phyloP scores from a whole-genome alignment of 768 basidiomycete genomes.

The Suillus weaverae region DNA sequence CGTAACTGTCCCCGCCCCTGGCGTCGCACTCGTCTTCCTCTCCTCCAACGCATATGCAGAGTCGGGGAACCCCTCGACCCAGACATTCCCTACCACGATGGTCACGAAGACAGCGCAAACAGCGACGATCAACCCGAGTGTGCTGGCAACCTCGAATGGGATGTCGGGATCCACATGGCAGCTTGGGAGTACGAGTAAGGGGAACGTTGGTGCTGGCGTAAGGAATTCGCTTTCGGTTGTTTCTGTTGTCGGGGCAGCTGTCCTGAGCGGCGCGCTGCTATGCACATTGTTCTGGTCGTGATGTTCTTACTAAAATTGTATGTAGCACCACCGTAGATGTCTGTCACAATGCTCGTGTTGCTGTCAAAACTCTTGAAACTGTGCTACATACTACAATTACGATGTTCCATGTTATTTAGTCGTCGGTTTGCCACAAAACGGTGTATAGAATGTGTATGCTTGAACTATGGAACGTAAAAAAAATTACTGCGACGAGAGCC shows the following conservation, averaged over 20 bases:
- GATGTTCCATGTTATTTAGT: background rate
- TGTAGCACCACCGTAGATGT: background rate
- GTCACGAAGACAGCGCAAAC: conserved; percentile 29
- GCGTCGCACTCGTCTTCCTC: conserved; percentile 29
- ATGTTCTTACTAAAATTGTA: background rate
- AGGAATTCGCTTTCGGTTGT: background rate
- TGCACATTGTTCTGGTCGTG: background rate
- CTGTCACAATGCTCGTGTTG: background rate
- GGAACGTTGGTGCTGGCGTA: background rate
- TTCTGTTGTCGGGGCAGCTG: background rate
- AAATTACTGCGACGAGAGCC: background rate
- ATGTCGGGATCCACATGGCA: conserved; percentile 23
- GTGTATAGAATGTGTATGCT: background rate
- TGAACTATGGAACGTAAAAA: background rate
- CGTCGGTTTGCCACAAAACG: background rate
- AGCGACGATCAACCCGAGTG: conserved; percentile 35
- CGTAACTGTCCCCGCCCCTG: conserved; percentile 30
- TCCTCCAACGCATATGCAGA: conserved; percentile 8
- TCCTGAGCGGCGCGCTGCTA: background rate
- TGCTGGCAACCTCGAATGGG: conserved; percentile 42
- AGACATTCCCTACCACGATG: conserved; percentile 33
- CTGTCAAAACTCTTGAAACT: background rate
- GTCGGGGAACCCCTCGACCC: conserved; percentile 15
- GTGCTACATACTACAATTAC: background rate
- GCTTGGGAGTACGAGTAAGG: conserved; percentile 27